phyloP scores from a whole-genome alignment of 2,329 filamentous ascomycete genomes.

The Apiospora pterosperma region DNA sequence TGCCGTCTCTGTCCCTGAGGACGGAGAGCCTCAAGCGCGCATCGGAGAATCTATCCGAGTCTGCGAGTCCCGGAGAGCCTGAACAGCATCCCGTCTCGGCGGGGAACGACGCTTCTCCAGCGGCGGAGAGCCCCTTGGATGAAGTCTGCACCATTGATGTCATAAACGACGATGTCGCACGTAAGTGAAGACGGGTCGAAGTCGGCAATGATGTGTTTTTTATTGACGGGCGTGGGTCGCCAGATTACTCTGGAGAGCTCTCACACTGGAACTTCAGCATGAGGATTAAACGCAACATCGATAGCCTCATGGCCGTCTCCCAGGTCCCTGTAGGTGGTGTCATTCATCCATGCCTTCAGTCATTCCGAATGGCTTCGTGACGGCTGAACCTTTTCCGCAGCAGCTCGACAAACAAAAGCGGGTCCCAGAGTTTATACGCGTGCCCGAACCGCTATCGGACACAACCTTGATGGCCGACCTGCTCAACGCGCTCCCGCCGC shows the following conservation, averaged over 20 bases:
- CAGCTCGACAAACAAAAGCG: conserved; percentile 19
- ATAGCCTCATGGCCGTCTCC: conserved; percentile 18
- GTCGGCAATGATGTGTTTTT: background rate
- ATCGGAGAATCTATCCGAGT: background rate
- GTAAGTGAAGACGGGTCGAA: conserved; percentile 23
- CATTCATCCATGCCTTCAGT: background rate
- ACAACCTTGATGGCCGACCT: conserved; percentile 33
- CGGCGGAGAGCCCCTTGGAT: conserved; percentile 1
- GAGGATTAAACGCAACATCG: conserved; percentile 47
- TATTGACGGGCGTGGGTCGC: background rate
- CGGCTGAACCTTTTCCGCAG: background rate
- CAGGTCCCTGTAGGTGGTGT: conserved; percentile 24
- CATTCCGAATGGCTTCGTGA: background rate
- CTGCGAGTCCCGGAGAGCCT: background rate
- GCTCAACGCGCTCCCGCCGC: conserved; percentile 40
- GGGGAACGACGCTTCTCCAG: background rate
- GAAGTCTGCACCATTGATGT: conserved; percentile 5
- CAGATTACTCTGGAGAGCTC: conserved; percentile 50
- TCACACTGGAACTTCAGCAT: conserved; percentile 53
- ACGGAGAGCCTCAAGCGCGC: conserved; percentile 4
- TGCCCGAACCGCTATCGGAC: conserved; percentile 41
- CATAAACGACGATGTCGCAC: conserved; percentile 12
- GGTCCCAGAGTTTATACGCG: conserved; percentile 38
- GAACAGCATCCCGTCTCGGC: background rate
- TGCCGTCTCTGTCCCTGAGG: background rate